Evolutionary conservation across 2,329 filamentous ascomycete species (phyloP), one percentile per base, ranked within the genome.

Genomic region (Chaetoscypha palmicola): DNA sequence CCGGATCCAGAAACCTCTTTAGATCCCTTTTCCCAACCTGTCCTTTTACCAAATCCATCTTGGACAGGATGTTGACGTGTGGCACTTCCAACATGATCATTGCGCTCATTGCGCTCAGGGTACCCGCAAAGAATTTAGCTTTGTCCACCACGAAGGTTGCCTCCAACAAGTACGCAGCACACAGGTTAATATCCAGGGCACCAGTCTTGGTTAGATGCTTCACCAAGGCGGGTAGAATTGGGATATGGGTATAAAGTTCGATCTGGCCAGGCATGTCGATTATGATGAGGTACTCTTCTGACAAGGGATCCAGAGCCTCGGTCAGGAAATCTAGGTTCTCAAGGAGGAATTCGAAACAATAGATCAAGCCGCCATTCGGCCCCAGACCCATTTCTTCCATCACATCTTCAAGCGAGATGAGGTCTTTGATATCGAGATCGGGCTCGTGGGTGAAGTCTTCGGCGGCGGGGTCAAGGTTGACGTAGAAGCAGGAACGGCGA

Each of bases 251-350:
- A 69, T 97, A 98, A 11, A 98, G 79, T 68, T 98, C 92, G 65
- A 98, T 97, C 70, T 98, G 92, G 45, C 92, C 92, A 0, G 92
- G 92, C 86, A 97, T 96, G 68, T 98, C 92, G 68, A 98, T 89
- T 51, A 98, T 86, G 65, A 97, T 94, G 51, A 98, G 77, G 65
- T 95, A 96, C 59, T 97, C 92, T 58, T 98, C 92, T 8, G 87
- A 91, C 45, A 94, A 72, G 32, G 81, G 77, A 57, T 94, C 88
- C 44, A 96, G 79, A 14, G 85, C 81, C 51, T 94, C 85, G 36
- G 85, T 86, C 38, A 96, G 71, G 67, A 92, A 96, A 67, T 95
- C 89, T 51, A 95, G 80, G 62, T 96, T 95, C 64, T 95, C 86
- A 63, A 95, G 81, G 35, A 96, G 77, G 64, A 94, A 95, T 67